Evolutionary conservation across 768 basidiomycete species (phyloP).

Genomic region (Suillus luteus): DNA sequence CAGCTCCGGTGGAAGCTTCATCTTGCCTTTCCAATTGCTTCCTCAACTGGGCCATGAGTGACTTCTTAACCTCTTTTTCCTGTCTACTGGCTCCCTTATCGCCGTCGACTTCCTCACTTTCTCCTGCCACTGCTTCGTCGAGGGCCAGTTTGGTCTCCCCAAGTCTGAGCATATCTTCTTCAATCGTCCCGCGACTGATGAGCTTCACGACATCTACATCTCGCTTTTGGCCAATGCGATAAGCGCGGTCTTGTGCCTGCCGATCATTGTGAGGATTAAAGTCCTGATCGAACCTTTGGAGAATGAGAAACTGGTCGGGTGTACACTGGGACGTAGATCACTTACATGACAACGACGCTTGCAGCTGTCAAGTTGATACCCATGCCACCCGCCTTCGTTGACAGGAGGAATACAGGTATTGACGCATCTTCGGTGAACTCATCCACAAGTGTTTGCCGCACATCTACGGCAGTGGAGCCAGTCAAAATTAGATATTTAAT

Average conservation of each 20-base stretch:
- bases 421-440: conserved; percentile 85
- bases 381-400: conserved; percentile 93
- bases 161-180: conserved; percentile 92
- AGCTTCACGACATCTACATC: conserved; percentile 95
- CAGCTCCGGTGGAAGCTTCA: conserved; percentile 14
- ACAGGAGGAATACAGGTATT: conserved; percentile 87
- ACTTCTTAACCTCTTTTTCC: conserved; percentile 83
- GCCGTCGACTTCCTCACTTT: conserved; percentile 55
- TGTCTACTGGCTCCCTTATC: conserved; percentile 62
- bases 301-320: conserved; percentile 9
- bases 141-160: conserved; percentile 89
- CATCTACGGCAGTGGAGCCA: conserved; percentile 91
- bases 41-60: conserved; percentile 80
- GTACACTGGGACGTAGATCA: conserved; percentile 7
- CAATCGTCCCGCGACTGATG: conserved; percentile 88
- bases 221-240: conserved; percentile 93
- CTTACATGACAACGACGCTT: conserved; percentile 90
- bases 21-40: conserved; percentile 75
- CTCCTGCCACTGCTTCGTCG: conserved; percentile 92
- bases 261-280: conserved; percentile 98
- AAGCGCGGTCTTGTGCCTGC: conserved; percentile 96
- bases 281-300: conserved; percentile 88
- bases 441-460: conserved; percentile 91
- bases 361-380: conserved; percentile 97
- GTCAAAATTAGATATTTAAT: conserved; percentile 85